Base-by-base conservation (phyloP, 768 basidiomycete genomes). In the Collybia sp. region DNA sequence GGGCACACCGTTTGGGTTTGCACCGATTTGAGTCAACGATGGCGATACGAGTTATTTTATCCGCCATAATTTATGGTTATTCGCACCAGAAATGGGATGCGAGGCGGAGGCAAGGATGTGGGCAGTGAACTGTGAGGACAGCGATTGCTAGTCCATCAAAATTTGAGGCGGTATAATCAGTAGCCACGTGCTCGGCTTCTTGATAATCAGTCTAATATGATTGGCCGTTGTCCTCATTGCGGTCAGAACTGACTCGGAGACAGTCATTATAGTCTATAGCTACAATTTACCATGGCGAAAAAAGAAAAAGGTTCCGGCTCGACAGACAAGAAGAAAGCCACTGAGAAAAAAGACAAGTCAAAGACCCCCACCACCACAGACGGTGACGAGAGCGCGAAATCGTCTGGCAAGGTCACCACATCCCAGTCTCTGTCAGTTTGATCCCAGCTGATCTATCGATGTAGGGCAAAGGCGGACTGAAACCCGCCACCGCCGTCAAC, bases 11-110 rank as follows among this genome's bases (percentile, higher is more conserved):
- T 68, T 99, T 98, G 15, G 96, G 96, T 63, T 96, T 95, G 74
- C 95, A 97, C 45, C 83, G 79, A 73, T 94, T 93, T 8, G 86
- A 56, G 63, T 93, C 88, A 53, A 92, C 89, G 58, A 98, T 93
- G 51, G 95, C 95, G 59, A 97, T 93, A 76, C 96, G 86, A 44
- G 96, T 99, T 57, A 97, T 93, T 67, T 94, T 95, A 73, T 96
- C 95, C 32, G 85, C 75, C 91, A 93, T 90, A 43, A 25, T 25
- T 25, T 25, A 25, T 25, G 8, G 25, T 25, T 25, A 25, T 25
- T 25, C 25, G 25, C 25, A 4, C 25, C 8, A 25, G 25, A 25
- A 8, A 25, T 25, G 25, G n/a, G 8, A 25, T 25, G 25, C 8
- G 25, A 25, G 25, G 25, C 25, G 25, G 25, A 25, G 25, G 25